Conservation (phyloP, 2,329 filamentous ascomycete species). For the Verticillium nonalfalfae region DNA sequence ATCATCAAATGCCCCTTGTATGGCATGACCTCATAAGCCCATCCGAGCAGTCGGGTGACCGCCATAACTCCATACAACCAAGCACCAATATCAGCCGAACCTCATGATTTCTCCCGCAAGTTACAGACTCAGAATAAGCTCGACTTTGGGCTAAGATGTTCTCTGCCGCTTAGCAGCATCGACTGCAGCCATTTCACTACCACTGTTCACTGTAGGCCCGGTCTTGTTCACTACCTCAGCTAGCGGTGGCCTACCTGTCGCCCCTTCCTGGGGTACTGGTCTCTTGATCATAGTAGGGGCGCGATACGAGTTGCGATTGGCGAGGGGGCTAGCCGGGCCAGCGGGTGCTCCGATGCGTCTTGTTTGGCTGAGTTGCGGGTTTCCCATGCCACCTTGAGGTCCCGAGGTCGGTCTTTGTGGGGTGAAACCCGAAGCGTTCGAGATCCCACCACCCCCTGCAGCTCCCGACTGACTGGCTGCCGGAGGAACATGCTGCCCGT, state of each 20-base stretch:
- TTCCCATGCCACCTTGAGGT: slow-evolving; percentile 24
- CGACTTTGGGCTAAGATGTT: slow-evolving; percentile 19
- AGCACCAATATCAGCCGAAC: background rate
- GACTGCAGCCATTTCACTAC: slow-evolving; percentile 17
- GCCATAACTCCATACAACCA: background rate
- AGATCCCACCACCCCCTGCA: slow-evolving; percentile 11
- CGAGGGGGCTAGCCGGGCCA: slow-evolving; percentile 46
- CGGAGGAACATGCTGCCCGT: slow-evolving; percentile 44
- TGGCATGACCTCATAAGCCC: background rate
- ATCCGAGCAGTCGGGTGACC: background rate
- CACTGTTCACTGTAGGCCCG: slow-evolving; percentile 6
- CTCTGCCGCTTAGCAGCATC: slow-evolving; percentile 47
- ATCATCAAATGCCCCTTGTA: background rate
- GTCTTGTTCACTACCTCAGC: slow-evolving; percentile 44
- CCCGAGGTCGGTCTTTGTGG: slow-evolving; percentile 3
- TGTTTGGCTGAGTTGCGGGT: slow-evolving; percentile 46
- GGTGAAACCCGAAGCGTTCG: slow-evolving; percentile 9
- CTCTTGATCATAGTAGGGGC: slow-evolving; percentile 52
- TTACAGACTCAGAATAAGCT: background rate
- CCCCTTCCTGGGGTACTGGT: slow-evolving; percentile 26
- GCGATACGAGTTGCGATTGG: slow-evolving; percentile 52
- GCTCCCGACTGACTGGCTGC: slow-evolving; percentile 14
- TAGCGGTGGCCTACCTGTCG: slow-evolving; percentile 28
- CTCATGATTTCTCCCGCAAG: background rate
- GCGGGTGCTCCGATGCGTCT: slow-evolving; percentile 55